Evolutionary conservation across 306 rosid species (phyloP).

Genomic region (Albizia julibrissin): DNA sequence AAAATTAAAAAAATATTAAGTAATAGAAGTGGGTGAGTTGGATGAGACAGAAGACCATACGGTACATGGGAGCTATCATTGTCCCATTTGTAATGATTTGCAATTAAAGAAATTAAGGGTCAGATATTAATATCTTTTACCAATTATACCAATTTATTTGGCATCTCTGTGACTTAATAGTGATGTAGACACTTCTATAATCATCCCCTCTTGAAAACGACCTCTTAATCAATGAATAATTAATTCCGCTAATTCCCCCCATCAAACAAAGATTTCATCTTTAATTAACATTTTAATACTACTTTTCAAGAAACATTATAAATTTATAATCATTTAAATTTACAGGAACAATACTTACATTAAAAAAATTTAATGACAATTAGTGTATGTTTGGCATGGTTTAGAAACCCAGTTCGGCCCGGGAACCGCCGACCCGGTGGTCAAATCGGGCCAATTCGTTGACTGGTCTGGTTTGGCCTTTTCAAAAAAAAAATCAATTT

Average conservation of each 20-base stretch:
- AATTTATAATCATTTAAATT: not conserved
- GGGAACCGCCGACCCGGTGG: too few species aligned
- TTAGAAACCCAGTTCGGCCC: too few species aligned
- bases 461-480: too few species aligned
- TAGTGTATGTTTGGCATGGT: too few species aligned
- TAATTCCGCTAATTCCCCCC: not conserved
- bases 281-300: not conserved
- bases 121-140: not conserved
- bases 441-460: too few species aligned
- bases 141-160: slow-evolving; percentile 16
- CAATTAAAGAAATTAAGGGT: slow-evolving; percentile 28
- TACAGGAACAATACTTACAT: not conserved
- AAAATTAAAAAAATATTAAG: not conserved
- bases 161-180: slow-evolving; percentile 19
- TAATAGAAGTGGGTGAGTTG: slow-evolving; percentile 16
- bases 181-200: slow-evolving; percentile 20
- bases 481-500: too few species aligned
- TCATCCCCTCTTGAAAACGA: not conserved
- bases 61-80: slow-evolving; percentile 12
- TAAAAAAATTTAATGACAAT: too few species aligned
- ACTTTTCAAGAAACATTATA: not conserved
- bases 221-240: not conserved
- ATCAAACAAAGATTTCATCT: not conserved
- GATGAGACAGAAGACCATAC: slow-evolving; percentile 33
- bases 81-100: slow-evolving; percentile 26